These are phyloP conservation scores for Boletus bicolor DNA, from an alignment of 768 basidiomycete species.

Conservation along the genomic window DNA sequence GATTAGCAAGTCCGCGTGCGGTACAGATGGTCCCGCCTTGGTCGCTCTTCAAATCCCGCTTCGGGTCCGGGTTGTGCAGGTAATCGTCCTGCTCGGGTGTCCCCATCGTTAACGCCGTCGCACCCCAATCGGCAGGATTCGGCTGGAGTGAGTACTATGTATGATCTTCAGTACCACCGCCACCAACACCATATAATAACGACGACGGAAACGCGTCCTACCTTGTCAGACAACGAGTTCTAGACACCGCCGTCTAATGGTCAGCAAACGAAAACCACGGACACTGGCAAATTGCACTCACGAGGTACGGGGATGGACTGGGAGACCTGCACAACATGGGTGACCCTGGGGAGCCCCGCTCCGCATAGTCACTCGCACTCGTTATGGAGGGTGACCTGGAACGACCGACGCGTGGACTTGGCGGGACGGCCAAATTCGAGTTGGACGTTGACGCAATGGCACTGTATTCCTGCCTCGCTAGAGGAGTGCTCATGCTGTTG, in stretches of 20 bases:
- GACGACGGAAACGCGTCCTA: not conserved
- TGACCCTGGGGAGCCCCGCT: constrained; percentile 14
- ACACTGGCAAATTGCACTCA: constrained; percentile 8
- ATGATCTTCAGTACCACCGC: not conserved
- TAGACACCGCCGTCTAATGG: not conserved
- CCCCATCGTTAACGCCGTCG: constrained; percentile 40
- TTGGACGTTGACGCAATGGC: constrained; percentile 25
- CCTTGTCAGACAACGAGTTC: constrained; percentile 31
- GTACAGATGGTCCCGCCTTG: constrained; percentile 59
- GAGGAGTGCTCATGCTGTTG: constrained; percentile 27
- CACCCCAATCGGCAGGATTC: constrained; percentile 50
- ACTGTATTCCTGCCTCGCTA: constrained; percentile 26
- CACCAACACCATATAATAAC: not conserved
- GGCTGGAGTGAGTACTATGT: constrained; percentile 38
- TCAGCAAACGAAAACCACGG: not conserved
- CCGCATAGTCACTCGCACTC: constrained; percentile 17
- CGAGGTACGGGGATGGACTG: constrained; percentile 29
- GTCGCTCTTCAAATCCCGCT: constrained; percentile 51
- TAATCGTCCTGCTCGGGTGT: constrained; percentile 58
- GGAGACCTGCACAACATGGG: constrained; percentile 17
- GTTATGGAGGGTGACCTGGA: constrained; percentile 20
- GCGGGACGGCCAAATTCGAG: constrained; percentile 18
- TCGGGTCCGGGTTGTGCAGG: constrained; percentile 62
- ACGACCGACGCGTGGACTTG: constrained; percentile 11
- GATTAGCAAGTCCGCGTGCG: constrained; percentile 58